Evolutionary conservation across 345 rosid genomes (phyloP), one percentile per base, ranked within the genome.

Genomic region (Eucalyptus urophylla): DNA sequence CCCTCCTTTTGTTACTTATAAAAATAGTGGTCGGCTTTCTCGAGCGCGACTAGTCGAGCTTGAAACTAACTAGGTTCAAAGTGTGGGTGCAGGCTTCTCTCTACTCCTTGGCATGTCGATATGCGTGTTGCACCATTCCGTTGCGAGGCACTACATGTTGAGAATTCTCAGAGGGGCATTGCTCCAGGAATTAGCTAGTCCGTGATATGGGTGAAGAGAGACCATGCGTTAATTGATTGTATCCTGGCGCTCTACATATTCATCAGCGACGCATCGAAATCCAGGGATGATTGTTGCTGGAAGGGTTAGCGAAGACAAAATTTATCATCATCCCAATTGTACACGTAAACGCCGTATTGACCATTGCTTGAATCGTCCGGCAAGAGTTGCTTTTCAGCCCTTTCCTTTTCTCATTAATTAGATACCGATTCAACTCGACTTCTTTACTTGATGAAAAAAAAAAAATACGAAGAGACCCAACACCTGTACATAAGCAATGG

Each of bases 71-170:
- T 14, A 13, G 37, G 22, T 53, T 53, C 1, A 5, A 53, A 65
- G 31, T 65, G 43, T 19, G 4, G 22, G 50, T 51, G 90, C 92
- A 93, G 94, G 94, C 33, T 89, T 93, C 89, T 87, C 88, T 31
- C 87, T 88, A 33, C 85, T 88, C 37, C 76, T 88, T 16, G 67
- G 56, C 53, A 17, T 88, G 15, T 43, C 33, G 43, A 88, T 88
- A 16, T 72, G 56, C 89, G 45, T 19, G 87, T 4, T 88, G 51
- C 89, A 88, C 47, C 8, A 51, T 40, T 12, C 19, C 60, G 67
- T 56, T 2, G 62, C 62, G 62, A 24, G 62, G 62, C 6, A 56
- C 62, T 56, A 56, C 62, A 56, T 56, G 62, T 5, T 56, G 62
- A 56, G 62, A 22, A 56, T 56, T 56, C 29, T 56, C 62, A 56